Evolutionary conservation across 2,329 filamentous ascomycete genomes (phyloP).

Genomic region (Cryoendolithus antarcticus): DNA sequence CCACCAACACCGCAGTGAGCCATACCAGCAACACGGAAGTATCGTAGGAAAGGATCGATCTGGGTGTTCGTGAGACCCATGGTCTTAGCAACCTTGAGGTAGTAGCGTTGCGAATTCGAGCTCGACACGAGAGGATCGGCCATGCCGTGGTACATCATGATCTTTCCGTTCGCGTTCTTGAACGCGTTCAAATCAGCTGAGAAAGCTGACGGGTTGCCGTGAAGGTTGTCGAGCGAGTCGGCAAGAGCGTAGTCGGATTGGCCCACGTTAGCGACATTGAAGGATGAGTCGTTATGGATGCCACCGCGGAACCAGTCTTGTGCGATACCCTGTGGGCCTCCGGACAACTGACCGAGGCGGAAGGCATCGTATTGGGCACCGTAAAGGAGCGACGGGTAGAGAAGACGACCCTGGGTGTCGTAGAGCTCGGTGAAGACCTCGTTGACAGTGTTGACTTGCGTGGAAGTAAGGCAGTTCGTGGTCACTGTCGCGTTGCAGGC

Average conservation of each 20-base stretch:
- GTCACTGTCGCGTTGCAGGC: conserved; percentile 26
- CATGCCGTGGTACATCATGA: conserved; percentile 31
- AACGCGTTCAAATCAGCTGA: conserved; percentile 27
- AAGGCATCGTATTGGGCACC: conserved; percentile 32
- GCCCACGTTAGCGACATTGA: conserved; percentile 29
- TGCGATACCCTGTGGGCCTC: conserved; percentile 31
- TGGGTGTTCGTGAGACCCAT: conserved; percentile 28
- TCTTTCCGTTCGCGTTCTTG: conserved; percentile 30
- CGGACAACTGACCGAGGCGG: conserved; percentile 27
- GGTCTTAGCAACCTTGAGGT: conserved; percentile 31
- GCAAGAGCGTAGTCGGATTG: conserved; percentile 29
- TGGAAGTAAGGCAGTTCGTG: conserved; percentile 30
- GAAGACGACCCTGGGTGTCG: conserved; percentile 31
- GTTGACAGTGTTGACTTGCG: conserved; percentile 33
- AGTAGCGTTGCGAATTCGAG: conserved; percentile 37
- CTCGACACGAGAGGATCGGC: conserved; percentile 33
- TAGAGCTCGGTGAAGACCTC: conserved; percentile 32
- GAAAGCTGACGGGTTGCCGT: conserved; percentile 29
- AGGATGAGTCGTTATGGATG: conserved; percentile 34
- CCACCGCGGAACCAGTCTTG: conserved; percentile 39
- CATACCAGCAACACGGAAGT: conserved; percentile 42
- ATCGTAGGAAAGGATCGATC: conserved; percentile 30
- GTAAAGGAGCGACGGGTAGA: conserved; percentile 40
- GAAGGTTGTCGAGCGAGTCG: conserved; percentile 26
- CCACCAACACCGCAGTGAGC: conserved; percentile 37